A percentile compares a stretch with the other conserved stretches of the same genome.
Evolutionary conservation across 2,329 filamentous ascomycete genomes (phyloP).

Genomic region (Colletotrichum sp.): DNA sequence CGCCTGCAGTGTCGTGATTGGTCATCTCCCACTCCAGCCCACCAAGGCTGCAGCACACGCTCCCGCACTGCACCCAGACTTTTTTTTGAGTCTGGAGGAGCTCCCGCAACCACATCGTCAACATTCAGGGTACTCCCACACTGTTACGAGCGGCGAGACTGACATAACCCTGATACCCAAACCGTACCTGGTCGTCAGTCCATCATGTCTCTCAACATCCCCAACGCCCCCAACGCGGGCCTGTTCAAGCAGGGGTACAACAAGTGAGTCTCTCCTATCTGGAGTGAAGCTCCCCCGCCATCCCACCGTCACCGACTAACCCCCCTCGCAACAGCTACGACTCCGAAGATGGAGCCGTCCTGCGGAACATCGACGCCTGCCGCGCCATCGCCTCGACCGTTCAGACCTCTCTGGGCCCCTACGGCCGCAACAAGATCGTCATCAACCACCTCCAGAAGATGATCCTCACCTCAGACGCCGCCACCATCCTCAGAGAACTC

Average conservation of each 20-base stretch:
- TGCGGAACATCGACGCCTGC: constrained; percentile 99
- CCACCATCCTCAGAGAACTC: constrained; percentile 95
- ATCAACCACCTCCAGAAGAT: constrained; percentile 99
- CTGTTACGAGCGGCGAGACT: constrained; percentile 13
- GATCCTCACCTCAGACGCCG: constrained; percentile 97
- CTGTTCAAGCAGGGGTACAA: constrained; percentile 97
- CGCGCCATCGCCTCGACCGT: constrained; percentile 94
- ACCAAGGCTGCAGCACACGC: constrained; percentile 20
- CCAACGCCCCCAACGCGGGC: constrained; percentile 88
- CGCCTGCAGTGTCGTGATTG: constrained; percentile 16
- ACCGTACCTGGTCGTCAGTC: constrained; percentile 8
- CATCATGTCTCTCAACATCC: constrained; percentile 93
- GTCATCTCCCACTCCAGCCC: constrained; percentile 12
- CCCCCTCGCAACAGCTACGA: constrained; percentile 74
- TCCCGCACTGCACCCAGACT: constrained; percentile 22
- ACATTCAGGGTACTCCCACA: constrained; percentile 10
- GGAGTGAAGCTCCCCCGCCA: constrained; percentile 17
- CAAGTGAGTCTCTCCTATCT: constrained; percentile 66
- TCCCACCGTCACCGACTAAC: constrained; percentile 33
- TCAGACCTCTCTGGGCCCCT: constrained; percentile 94
- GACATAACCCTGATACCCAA: not conserved
- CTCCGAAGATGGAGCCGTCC: constrained; percentile 96
- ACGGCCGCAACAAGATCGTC: constrained; percentile 99
- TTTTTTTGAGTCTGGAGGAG: constrained; percentile 22
- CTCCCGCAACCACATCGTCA: constrained; percentile 18